phyloP scores from a whole-genome alignment of 805 yeast species.

The Brettanomyces bruxellensis region DNA sequence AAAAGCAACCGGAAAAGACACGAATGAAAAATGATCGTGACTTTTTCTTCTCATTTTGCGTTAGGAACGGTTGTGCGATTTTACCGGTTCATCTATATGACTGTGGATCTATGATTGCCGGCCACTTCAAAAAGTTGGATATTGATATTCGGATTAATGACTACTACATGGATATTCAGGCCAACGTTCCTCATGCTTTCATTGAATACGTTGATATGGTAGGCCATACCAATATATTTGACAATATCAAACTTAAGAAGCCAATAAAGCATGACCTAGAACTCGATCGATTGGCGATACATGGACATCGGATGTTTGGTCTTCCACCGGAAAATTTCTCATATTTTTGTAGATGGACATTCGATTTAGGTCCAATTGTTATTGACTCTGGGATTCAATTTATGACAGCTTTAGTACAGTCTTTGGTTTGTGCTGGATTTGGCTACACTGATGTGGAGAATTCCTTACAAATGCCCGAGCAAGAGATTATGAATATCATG shows the following conservation, averaged over 20 bases:
- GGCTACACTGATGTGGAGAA: slow-evolving; percentile 74
- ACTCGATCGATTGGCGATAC: slow-evolving; percentile 55
- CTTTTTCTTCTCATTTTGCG: slow-evolving; percentile 61
- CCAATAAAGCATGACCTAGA: slow-evolving; percentile 32
- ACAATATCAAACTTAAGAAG: slow-evolving; percentile 14
- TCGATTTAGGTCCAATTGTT: slow-evolving; percentile 51
- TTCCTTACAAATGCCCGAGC: slow-evolving; percentile 47
- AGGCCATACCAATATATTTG: slow-evolving; percentile 7
- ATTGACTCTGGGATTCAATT: slow-evolving; percentile 43
- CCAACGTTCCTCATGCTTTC: slow-evolving; percentile 52
- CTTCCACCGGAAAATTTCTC: slow-evolving; percentile 84
- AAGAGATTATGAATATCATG: slow-evolving; percentile 59
- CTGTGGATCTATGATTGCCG: slow-evolving; percentile 44
- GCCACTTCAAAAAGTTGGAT: slow-evolving; percentile 57
- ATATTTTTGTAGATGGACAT: slow-evolving; percentile 85
- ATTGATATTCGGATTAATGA: slow-evolving; percentile 82
- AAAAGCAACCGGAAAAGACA: neutral
- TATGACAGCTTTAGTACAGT: slow-evolving; percentile 32
- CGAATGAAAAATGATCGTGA: slow-evolving; percentile 63
- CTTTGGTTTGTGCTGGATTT: slow-evolving; percentile 42
- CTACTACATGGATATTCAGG: slow-evolving; percentile 89
- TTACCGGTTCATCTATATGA: slow-evolving; percentile 70
- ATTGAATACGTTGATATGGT: slow-evolving; percentile 20
- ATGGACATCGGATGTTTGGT: slow-evolving; percentile 91
- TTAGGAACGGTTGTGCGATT: slow-evolving; percentile 59